Conservation (phyloP, 2,329 filamentous ascomycete species). For the Neoascochyta sp. region DNA sequence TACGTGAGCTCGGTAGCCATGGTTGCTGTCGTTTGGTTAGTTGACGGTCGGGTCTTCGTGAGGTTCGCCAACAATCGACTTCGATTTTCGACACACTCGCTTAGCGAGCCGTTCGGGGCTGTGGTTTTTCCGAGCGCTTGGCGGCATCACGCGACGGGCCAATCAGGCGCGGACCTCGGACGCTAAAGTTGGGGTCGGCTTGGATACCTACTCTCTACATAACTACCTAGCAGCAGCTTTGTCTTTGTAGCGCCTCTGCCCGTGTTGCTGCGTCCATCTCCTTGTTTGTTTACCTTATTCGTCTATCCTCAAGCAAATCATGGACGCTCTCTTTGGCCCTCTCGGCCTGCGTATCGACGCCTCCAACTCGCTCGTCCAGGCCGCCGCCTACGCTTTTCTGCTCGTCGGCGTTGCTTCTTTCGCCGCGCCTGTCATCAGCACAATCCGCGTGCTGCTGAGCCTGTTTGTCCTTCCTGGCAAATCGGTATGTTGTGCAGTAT, state of each 20-base stretch:
- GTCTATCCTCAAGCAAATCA: too few relatives aligned
- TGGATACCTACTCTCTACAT: too few relatives aligned
- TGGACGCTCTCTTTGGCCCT: conserved; percentile 9
- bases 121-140: conserved; percentile 2
- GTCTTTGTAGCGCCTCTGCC: too few relatives aligned
- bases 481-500: conserved; percentile 47
- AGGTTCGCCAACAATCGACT: conserved; percentile 14
- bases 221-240: too few relatives aligned
- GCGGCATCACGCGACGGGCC: not conserved
- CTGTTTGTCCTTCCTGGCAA: conserved; percentile 49
- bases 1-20: conserved; percentile 46
- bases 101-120: conserved; percentile 6
- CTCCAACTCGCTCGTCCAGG: conserved; percentile 24
- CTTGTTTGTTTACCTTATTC: too few relatives aligned
- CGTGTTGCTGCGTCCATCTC: conserved; percentile 1
- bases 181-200: conserved; percentile 7
- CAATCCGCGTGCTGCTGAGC: conserved; percentile 46
- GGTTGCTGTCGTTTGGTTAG: conserved; percentile 37
- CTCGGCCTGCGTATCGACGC: conserved; percentile 34
- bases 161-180: too few relatives aligned
- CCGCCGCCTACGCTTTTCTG: conserved; percentile 26
- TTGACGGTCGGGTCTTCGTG: conserved; percentile 30
- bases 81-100: conserved; percentile 16
- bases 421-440: conserved; percentile 42
- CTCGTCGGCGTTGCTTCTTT: conserved; percentile 31